Conservation (phyloP, 2,329 filamentous ascomycete genomes). For the Scopulariopsis brevicaulis region DNA sequence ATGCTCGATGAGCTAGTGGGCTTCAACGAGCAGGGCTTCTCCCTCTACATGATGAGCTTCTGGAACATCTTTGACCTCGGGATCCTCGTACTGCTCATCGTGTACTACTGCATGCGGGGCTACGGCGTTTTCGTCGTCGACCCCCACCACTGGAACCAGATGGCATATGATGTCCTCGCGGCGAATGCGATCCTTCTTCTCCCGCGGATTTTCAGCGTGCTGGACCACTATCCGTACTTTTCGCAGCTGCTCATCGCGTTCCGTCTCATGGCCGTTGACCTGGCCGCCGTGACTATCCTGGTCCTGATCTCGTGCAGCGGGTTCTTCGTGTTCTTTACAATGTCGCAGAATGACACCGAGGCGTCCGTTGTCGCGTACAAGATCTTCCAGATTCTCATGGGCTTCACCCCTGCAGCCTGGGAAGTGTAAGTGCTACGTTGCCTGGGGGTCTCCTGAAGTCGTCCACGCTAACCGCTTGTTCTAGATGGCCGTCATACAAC, state of each 20-base stretch:
- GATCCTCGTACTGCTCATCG: conserved; percentile 72
- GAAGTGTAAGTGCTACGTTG: conserved; percentile 50
- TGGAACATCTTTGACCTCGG: conserved; percentile 95
- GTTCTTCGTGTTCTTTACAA: conserved; percentile 88
- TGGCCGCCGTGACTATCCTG: conserved; percentile 73
- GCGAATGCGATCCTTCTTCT: conserved; percentile 83
- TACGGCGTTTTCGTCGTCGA: conserved; percentile 80
- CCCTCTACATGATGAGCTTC: conserved; percentile 93
- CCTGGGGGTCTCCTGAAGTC: not conserved
- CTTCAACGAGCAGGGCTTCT: conserved; percentile 94
- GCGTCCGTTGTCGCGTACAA: conserved; percentile 72
- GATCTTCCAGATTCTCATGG: conserved; percentile 90
- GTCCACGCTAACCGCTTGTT: not conserved
- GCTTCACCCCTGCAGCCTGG: conserved; percentile 92
- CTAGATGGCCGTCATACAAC: conserved; percentile 64
- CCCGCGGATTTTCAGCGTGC: conserved; percentile 80
- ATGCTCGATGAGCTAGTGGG: conserved; percentile 95
- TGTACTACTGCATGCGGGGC: conserved; percentile 81
- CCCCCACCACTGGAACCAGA: conserved; percentile 61
- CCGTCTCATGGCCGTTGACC: conserved; percentile 82
- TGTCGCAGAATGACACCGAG: conserved; percentile 62
- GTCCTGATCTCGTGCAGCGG: conserved; percentile 84
- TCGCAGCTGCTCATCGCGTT: conserved; percentile 91
- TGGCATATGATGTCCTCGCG: conserved; percentile 89
- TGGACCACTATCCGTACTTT: conserved; percentile 94